Percentiles rank a stretch among this genome's conserved stretches.
phyloP scores from a whole-genome alignment of 805 yeast species.

The Saturnispora gosingensis region DNA sequence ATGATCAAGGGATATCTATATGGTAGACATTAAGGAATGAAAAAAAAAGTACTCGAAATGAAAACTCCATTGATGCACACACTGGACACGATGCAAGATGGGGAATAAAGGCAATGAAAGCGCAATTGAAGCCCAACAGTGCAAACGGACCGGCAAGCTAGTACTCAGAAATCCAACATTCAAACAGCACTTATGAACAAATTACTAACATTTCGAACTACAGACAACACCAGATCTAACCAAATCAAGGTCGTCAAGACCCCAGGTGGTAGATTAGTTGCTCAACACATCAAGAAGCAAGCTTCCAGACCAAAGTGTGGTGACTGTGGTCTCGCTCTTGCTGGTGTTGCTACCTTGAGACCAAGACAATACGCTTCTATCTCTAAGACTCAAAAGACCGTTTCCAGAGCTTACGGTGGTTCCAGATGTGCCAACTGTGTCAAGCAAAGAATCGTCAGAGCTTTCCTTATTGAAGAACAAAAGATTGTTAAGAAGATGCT shows the following conservation, averaged over 20 bases:
- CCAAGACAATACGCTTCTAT: constrained; percentile 96
- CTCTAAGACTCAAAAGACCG: constrained; percentile 96
- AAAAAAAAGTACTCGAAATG: too few relatives aligned
- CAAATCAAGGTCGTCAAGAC: constrained; percentile 99
- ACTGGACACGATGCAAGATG: too few relatives aligned
- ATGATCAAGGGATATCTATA: too few relatives aligned
- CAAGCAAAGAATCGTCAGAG: constrained; percentile 98
- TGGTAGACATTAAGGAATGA: too few relatives aligned
- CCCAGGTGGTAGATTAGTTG: constrained; percentile 99
- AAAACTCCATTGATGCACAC: too few relatives aligned
- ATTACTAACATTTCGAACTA: constrained; percentile 15
- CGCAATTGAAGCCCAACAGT: too few relatives aligned
- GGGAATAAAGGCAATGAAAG: too few relatives aligned
- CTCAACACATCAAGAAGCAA: constrained; percentile 92
- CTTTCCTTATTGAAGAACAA: constrained; percentile 99
- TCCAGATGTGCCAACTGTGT: constrained; percentile 97
- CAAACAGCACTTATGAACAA: background rate
- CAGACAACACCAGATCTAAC: constrained; percentile 99
- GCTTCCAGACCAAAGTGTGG: constrained; percentile 86
- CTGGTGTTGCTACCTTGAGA: constrained; percentile 83
- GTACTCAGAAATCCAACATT: too few relatives aligned
- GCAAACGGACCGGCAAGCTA: too few relatives aligned
- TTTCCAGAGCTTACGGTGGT: constrained; percentile 99
- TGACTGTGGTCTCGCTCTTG: constrained; percentile 66
- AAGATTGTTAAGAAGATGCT: constrained; percentile 99